phyloP scores from a whole-genome alignment of 1,284 basidiomycete species.

The Cryptococcus depauperatus region DNA sequence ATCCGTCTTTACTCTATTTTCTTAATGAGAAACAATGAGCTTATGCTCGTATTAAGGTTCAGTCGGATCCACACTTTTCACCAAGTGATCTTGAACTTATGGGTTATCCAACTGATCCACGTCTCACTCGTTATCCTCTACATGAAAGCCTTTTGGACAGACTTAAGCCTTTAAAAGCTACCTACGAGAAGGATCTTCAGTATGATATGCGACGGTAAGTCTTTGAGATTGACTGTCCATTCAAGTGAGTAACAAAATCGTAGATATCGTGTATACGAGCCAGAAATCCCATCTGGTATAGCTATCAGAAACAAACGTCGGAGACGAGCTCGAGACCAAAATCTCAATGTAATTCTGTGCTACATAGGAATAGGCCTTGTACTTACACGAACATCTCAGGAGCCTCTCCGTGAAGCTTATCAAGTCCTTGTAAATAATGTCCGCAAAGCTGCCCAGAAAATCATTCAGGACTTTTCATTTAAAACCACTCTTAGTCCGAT shows the following conservation, averaged over 20 bases:
- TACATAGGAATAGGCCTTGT: neutral
- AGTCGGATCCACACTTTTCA: conserved; percentile 27
- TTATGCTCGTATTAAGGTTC: conserved; percentile 16
- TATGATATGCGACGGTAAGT: conserved; percentile 32
- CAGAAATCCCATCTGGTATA: conserved; percentile 33
- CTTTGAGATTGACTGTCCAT: neutral
- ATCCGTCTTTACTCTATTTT: neutral
- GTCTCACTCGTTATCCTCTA: conserved; percentile 19
- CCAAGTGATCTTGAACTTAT: conserved; percentile 22
- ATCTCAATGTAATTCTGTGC: conserved; percentile 22
- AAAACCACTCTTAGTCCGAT: conserved; percentile 13
- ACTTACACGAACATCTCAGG: conserved; percentile 14
- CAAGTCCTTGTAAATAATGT: conserved; percentile 16
- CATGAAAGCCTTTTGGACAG: conserved; percentile 20
- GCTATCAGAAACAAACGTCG: conserved; percentile 31
- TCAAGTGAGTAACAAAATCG: neutral
- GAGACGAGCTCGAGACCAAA: conserved; percentile 31
- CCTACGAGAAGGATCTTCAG: conserved; percentile 30
- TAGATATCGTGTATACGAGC: conserved; percentile 33
- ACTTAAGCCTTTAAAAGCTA: conserved; percentile 28
- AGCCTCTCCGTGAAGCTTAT: conserved; percentile 31
- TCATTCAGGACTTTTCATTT: conserved; percentile 14
- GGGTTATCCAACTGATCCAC: conserved; percentile 19
- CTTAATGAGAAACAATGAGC: neutral
- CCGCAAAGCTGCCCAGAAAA: conserved; percentile 18